Evolutionary conservation across 2,329 filamentous ascomycete genomes (phyloP).

Genomic region (Xylaria sp.): DNA sequence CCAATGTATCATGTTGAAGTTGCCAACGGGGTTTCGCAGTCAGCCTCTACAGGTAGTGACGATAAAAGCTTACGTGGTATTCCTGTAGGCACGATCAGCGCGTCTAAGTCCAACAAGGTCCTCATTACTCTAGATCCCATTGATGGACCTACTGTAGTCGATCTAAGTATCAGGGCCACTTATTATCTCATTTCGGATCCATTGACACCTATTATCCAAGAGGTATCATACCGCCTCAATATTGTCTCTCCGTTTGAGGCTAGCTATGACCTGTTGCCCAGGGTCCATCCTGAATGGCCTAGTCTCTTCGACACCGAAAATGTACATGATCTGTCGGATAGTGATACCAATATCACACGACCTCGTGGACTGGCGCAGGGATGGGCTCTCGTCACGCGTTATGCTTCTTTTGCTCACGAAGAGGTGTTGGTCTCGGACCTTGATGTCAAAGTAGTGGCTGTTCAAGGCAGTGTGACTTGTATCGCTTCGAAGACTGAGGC

Average conservation of each 20-base stretch:
- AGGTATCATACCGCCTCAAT: slow-evolving; percentile 69
- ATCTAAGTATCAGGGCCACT: slow-evolving; percentile 72
- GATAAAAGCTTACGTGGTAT: slow-evolving; percentile 52
- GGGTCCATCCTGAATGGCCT: slow-evolving; percentile 84
- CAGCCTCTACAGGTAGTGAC: slow-evolving; percentile 44
- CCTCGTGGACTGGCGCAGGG: slow-evolving; percentile 73
- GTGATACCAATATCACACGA: slow-evolving; percentile 36
- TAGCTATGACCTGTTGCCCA: slow-evolving; percentile 84
- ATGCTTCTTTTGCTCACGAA: slow-evolving; percentile 78
- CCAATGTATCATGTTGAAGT: slow-evolving; percentile 53
- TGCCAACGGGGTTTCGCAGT: slow-evolving; percentile 42
- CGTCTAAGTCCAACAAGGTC: slow-evolving; percentile 49
- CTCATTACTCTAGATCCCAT: slow-evolving; percentile 58
- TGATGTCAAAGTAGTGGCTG: slow-evolving; percentile 63
- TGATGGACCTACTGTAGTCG: slow-evolving; percentile 60
- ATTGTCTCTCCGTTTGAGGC: slow-evolving; percentile 88
- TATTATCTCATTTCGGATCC: slow-evolving; percentile 83
- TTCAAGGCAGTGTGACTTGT: slow-evolving; percentile 68
- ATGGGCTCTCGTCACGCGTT: slow-evolving; percentile 78
- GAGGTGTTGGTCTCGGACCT: slow-evolving; percentile 69
- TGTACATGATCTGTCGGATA: slow-evolving; percentile 45
- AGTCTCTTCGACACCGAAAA: slow-evolving; percentile 75
- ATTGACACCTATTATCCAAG: slow-evolving; percentile 80
- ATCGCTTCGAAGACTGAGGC: slow-evolving; percentile 48
- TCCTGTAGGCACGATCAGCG: slow-evolving; percentile 54